Evolutionary conservation across 257 asterid genomes (phyloP).

Genomic region (Solanum neorickii): DNA sequence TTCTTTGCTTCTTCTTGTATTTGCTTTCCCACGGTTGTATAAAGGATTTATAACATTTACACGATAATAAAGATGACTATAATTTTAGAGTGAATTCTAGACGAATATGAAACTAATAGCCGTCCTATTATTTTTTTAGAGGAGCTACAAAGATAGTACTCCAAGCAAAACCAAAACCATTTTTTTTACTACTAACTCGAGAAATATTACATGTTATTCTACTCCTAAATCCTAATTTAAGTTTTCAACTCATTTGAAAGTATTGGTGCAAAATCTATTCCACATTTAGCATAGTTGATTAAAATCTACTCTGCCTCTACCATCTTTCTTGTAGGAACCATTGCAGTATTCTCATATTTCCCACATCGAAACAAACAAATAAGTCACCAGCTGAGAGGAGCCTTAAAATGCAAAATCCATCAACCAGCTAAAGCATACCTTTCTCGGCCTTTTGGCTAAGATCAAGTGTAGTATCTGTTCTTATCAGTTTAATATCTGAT

Average conservation of each 20-base stretch:
- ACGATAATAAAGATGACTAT: neutral
- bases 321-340: neutral
- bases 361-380: neutral
- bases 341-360: neutral
- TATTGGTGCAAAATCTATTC: neutral
- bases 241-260: neutral
- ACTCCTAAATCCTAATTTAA: no score
- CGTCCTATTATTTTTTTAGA: neutral
- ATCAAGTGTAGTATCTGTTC: neutral
- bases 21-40: neutral
- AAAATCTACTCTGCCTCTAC: neutral
- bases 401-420: neutral
- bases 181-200: neutral
- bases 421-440: neutral
- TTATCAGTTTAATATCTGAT: neutral
- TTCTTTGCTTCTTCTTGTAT: neutral
- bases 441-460: conserved; percentile 40
- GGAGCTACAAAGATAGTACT: neutral
- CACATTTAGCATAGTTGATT: neutral
- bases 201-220: neutral
- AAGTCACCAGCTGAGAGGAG: neutral
- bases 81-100: neutral
- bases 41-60: neutral
- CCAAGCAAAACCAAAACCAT: neutral
- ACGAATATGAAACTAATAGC: neutral